phyloP scores from a whole-genome alignment of 1,139 yeast genomes.

The Arxiozyma heterogenica region DNA sequence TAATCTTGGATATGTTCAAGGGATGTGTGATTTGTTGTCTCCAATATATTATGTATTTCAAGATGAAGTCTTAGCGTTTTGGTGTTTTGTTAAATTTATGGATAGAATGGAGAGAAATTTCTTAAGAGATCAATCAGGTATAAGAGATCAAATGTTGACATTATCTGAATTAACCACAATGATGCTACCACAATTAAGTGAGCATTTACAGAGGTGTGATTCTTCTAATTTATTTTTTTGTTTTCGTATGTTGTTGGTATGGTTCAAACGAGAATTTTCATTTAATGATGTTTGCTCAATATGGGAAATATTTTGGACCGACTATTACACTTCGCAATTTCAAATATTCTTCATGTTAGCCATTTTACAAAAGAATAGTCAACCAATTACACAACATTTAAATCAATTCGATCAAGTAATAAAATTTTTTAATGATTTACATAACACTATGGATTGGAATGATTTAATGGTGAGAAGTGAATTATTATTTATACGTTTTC shows the following conservation, averaged over 20 bases:
- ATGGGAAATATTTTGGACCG: constrained; percentile 93
- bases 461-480: constrained; percentile 76
- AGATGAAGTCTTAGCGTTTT: constrained; percentile 75
- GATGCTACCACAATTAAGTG: constrained; percentile 76
- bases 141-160: constrained; percentile 78
- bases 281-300: constrained; percentile 69
- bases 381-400: constrained; percentile 65
- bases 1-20: constrained; percentile 91
- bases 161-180: constrained; percentile 77
- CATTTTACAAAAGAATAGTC: constrained; percentile 76
- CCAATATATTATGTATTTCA: constrained; percentile 72
- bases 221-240: constrained; percentile 86
- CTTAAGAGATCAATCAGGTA: constrained; percentile 83
- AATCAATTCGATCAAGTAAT: constrained; percentile 80
- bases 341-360: constrained; percentile 82
- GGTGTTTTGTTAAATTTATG: constrained; percentile 88
- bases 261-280: constrained; percentile 88
- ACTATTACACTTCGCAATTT: constrained; percentile 74
- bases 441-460: constrained; percentile 63
- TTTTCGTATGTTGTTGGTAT: constrained; percentile 86
- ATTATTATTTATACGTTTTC: constrained; percentile 66
- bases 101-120: constrained; percentile 93
- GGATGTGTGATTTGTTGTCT: constrained; percentile 89
- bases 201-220: constrained; percentile 79
- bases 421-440: constrained; percentile 84